Conservation (phyloP, 441 rosid genomes). For the Gossypium armourianum region DNA sequence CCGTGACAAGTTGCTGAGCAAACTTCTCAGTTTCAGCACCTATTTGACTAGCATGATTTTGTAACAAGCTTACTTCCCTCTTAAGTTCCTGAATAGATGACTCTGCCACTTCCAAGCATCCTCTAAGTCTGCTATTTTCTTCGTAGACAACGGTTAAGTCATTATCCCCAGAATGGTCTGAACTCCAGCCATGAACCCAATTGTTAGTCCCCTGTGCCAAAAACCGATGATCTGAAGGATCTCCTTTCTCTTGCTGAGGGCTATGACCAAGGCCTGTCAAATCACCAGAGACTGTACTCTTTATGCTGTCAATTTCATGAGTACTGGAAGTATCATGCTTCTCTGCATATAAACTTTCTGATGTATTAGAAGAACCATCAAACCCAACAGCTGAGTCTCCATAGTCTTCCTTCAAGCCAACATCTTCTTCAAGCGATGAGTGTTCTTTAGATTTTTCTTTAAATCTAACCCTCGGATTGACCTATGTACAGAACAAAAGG, state of each 20-base stretch:
- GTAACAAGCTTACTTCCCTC: constrained; percentile 58
- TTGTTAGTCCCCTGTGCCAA: constrained; percentile 39
- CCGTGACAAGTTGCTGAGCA: constrained; percentile 60
- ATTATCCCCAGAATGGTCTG: constrained; percentile 53
- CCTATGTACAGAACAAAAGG: constrained; percentile 34
- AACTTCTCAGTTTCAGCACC: constrained; percentile 59
- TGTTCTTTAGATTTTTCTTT: constrained; percentile 47
- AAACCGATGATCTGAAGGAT: constrained; percentile 41
- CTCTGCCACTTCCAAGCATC: constrained; percentile 68
- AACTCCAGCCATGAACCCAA: constrained; percentile 67
- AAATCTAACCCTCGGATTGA: constrained; percentile 48
- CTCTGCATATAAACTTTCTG: constrained; percentile 73
- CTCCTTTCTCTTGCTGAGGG: constrained; percentile 48
- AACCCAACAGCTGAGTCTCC: constrained; percentile 59
- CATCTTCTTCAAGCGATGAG: constrained; percentile 40
- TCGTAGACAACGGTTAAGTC: constrained; percentile 56
- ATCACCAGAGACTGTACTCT: constrained; percentile 43
- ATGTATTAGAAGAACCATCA: constrained; percentile 88
- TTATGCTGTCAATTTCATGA: constrained; percentile 71
- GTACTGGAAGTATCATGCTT: constrained; percentile 71
- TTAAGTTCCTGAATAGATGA: constrained; percentile 68
- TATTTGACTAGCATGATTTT: constrained; percentile 64
- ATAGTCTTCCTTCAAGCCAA: constrained; percentile 40
- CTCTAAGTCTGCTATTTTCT: constrained; percentile 74
- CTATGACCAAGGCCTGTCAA: constrained; percentile 55